Base-by-base conservation (phyloP, 495 filamentous ascomycete genomes). In the Penicillium macrosclerotiorum region DNA sequence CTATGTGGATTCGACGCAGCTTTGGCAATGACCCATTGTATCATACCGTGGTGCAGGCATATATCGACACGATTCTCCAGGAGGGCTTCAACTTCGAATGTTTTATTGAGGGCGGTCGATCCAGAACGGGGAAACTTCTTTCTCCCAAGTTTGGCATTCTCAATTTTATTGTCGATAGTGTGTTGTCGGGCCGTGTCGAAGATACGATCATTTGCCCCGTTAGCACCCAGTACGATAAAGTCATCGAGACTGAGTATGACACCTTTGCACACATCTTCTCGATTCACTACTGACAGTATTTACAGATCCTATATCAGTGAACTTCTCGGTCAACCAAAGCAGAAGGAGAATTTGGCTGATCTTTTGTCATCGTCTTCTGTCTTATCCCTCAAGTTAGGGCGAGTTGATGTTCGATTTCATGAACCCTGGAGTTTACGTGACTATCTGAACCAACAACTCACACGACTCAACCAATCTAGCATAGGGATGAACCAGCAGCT, bases 211-310 rank as follows among this genome's bases (percentile, higher is more conserved):
- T 98, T 33, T 95, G 90, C 54, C 92, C 92, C 3, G 93, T 98
- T 22, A 92, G 87, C 62, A 95, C 90, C 2, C 93, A 97, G 57
- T 98, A 98, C 61, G 93, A 98, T 75, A 98, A 96, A 55, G 93
- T 98, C 37, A 88, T 98, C 36, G 93, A 98, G 64, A 96, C 91
- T 6, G 92, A 96, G 69, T 79, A 70, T 47, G 73, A 33, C n/a
- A n/a, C 11, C 20, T 19, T 18, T 19, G 16, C 14, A 3, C 23
- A 30, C 24, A 18, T 38, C 6, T 3, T 12, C 8, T 24, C 8
- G 5, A 29, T 4, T 36, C 3, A 9, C 25, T 38, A 9, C 56
- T 65, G 26, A 63, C 46, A 23, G 46, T 13, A 19, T 11, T n/a
- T 38, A 4, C 46, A 75, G 75, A 56, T 93, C 89, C 13, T 98